Conservation (phyloP, 768 basidiomycete species). For the Rubroboletus pulcherrimus region DNA sequence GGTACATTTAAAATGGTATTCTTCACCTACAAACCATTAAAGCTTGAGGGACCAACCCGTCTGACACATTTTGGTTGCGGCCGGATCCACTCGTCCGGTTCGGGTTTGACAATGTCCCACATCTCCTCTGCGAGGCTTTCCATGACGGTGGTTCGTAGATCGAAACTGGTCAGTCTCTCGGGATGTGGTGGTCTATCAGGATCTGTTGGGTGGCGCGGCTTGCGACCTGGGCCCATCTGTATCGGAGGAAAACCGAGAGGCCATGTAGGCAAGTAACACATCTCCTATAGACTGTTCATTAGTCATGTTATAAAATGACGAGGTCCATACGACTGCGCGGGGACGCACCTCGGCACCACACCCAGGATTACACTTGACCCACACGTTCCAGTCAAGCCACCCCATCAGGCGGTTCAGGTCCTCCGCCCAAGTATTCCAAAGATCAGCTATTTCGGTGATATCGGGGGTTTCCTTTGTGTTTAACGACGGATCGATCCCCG, state of each 20-base stretch:
- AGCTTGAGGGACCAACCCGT: conserved; percentile 2
- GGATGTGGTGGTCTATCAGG: neutral
- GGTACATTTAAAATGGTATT: neutral
- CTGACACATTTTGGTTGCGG: conserved; percentile 23
- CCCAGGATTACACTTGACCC: conserved; percentile 45
- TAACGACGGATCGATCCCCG: conserved; percentile 12
- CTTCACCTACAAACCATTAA: neutral
- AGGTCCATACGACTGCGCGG: neutral
- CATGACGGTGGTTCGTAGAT: neutral
- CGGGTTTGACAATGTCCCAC: neutral
- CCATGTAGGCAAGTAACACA: conserved; percentile 29
- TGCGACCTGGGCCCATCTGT: neutral
- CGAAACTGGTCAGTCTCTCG: neutral
- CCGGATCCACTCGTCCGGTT: conserved; percentile 16
- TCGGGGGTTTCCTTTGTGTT: too few relatives aligned
- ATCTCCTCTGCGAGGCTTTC: neutral
- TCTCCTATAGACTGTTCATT: conserved; percentile 13
- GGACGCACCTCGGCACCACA: conserved; percentile 44
- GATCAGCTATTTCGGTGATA: neutral
- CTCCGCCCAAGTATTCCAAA: conserved; percentile 33
- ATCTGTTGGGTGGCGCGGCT: neutral
- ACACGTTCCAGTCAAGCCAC: conserved; percentile 53
- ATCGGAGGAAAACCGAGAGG: conserved; percentile 10
- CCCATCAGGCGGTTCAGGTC: conserved; percentile 37
- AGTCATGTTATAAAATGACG: neutral